Base-by-base conservation (phyloP, 441 rosid species). In the Euphorbia celastroides region DNA sequence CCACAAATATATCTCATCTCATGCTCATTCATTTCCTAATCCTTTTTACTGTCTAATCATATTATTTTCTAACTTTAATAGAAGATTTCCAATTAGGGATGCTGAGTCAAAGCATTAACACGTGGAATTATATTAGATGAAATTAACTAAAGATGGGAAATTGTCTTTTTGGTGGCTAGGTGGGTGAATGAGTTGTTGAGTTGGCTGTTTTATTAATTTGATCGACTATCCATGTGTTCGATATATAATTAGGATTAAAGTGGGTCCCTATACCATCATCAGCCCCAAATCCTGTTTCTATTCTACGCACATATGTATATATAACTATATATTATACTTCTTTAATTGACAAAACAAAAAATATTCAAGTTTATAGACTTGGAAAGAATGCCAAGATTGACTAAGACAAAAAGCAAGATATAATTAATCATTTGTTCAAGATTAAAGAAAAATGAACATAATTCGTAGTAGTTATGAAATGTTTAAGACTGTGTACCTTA, bases 1-100 rank as follows among this genome's bases (percentile, higher is more conserved):
- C 70, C 78, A 68, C 85, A 84, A 80, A 62, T 71, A 69, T 68
- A 73, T 84, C 74, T 79, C 82, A 50, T 50, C 25, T 48, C 25
- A 50, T 50, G 23, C 82, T 78, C 50, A 75, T 75, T 77, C 74
- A 60, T 81, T 62, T 79, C 82, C 80, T 72, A 70, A 71, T 77
- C 63, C 63, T 67, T 74, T 77, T 46, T 34, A 8, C 17, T n/a
- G 30, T 66, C 68, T 72, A 19, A 72, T 77, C 73, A 74, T 54
- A 60, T 68, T 59, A 48, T 74, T 81, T 78, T 75, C 70, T 57
- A 65, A 56, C 77, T 74, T 66, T 74, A 42, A 67, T 70, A 66
- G 78, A 74, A 75, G 75, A 80, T 70, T 81, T 86, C 84, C 77
- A 79, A 82, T 52, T 69, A 74, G 75, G 82, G 70, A 70, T 76